Percentiles rank a stretch among this genome's conserved stretches.
Conservation (phyloP, 2,329 filamentous ascomycete species). For the Pseudopithomyces maydicus region DNA sequence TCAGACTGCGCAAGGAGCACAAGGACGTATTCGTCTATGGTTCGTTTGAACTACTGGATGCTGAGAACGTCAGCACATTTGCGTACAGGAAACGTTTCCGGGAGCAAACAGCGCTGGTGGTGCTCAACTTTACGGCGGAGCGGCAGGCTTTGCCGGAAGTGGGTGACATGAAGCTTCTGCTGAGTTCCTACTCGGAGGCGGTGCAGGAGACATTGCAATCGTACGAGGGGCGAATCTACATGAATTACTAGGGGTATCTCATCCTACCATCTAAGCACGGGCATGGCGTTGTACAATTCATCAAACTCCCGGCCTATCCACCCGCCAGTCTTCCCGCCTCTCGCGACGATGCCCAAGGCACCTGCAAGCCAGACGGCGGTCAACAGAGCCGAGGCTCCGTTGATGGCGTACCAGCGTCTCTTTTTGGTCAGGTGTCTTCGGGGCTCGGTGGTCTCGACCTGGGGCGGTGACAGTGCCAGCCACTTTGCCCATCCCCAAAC, state of each 20-base stretch:
- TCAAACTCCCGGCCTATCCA: conserved; percentile 86
- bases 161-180: conserved; percentile 47
- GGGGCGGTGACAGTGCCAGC: conserved; percentile 67
- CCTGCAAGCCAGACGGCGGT: conserved; percentile 80
- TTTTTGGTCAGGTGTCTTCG: conserved; percentile 61
- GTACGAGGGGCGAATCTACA: conserved; percentile 45
- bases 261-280: conserved; percentile 59
- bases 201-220: conserved; percentile 31
- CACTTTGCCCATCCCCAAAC: conserved; percentile 86
- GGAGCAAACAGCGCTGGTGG: conserved; percentile 39
- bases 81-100: conserved; percentile 47
- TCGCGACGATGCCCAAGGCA: conserved; percentile 76
- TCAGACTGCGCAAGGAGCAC: conserved; percentile 65
- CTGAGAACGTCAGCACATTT: conserved; percentile 60
- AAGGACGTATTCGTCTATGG: conserved; percentile 71
- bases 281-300: conserved; percentile 68
- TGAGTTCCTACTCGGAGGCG: conserved; percentile 45
- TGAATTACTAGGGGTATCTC: conserved; percentile 30
- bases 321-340: conserved; percentile 70
- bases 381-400: conserved; percentile 64
- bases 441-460: conserved; percentile 56
- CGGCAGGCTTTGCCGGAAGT: conserved; percentile 13
- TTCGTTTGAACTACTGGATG: conserved; percentile 61
- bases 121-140: conserved; percentile 46
- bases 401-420: conserved; percentile 73